Conservation (phyloP, 2,329 filamentous ascomycete genomes). For the Graphiopsis chlorocephala region DNA sequence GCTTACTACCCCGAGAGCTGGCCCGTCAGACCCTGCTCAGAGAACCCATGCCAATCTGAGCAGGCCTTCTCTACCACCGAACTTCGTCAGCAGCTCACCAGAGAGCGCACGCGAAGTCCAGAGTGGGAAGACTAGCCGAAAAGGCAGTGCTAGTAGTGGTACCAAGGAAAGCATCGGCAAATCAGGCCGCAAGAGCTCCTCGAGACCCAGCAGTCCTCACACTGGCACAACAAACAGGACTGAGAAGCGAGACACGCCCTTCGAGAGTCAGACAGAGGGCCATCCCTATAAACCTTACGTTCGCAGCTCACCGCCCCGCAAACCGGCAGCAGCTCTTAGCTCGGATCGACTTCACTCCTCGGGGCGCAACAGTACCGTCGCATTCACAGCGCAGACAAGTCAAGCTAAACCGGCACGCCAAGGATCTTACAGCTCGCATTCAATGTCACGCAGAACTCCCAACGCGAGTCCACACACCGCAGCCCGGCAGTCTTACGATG, state of each 20-base stretch:
- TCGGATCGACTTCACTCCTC: not conserved
- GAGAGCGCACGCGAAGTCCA: not conserved
- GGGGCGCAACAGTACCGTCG: conserved; percentile 21
- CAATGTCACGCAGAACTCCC: conserved; percentile 17
- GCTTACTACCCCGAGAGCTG: conserved; percentile 34
- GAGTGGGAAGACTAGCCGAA: not conserved
- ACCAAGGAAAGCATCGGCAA: conserved; percentile 2
- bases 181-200: not conserved
- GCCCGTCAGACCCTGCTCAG: conserved; percentile 30
- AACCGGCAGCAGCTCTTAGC: not conserved
- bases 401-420: conserved; percentile 16
- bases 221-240: not conserved
- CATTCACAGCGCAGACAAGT: conserved; percentile 22
- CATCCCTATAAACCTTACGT: conserved; percentile 21
- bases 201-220: not conserved
- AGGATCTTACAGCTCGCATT: conserved; percentile 18
- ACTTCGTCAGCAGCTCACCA: conserved; percentile 1
- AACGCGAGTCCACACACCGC: conserved; percentile 17
- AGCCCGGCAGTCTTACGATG: conserved; percentile 16
- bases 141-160: not conserved
- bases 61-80: conserved; percentile 23
- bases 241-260: conserved; percentile 5
- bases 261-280: conserved; percentile 18
- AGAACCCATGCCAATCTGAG: conserved; percentile 30
- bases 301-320: conserved; percentile 15